Conservation (phyloP, 2,329 filamentous ascomycete genomes). For the Dactylellina drechsleri region DNA sequence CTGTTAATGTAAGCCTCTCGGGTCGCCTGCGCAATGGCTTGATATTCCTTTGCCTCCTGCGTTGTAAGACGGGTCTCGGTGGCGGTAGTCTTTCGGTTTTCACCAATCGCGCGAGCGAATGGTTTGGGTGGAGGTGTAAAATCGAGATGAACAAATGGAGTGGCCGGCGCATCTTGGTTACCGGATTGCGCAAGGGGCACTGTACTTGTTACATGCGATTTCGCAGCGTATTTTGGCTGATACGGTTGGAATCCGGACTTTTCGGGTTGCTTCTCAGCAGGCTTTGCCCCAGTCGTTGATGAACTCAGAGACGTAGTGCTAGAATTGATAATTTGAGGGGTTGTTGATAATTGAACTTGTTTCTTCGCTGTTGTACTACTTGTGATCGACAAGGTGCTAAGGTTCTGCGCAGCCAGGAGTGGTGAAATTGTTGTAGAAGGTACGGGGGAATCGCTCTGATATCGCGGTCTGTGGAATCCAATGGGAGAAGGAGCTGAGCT, state of each 20-base stretch:
- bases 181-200: slow-evolving; percentile 25
- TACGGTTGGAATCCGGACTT: slow-evolving; percentile 44
- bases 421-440: slow-evolving; percentile 26
- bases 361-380: slow-evolving; percentile 5
- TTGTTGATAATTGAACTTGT: slow-evolving; percentile 27
- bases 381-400: slow-evolving; percentile 9
- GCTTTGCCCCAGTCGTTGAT: slow-evolving; percentile 25
- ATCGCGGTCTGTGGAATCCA: slow-evolving; percentile 46
- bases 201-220: slow-evolving; percentile 50
- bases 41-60: slow-evolving; percentile 53
- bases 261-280: slow-evolving; percentile 20
- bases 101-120: slow-evolving; percentile 42
- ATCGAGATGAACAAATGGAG: slow-evolving; percentile 51
- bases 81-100: slow-evolving; percentile 20
- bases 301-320: slow-evolving; percentile 45
- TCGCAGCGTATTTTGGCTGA: slow-evolving; percentile 52
- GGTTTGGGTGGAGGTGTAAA: slow-evolving; percentile 45
- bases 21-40: slow-evolving; percentile 53
- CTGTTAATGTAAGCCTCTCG: slow-evolving; percentile 40
- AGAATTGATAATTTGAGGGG: slow-evolving; percentile 36
- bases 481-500: slow-evolving; percentile 38
- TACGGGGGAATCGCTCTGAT: slow-evolving; percentile 38
- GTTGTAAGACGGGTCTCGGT: slow-evolving; percentile 48
- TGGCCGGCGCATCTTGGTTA: slow-evolving; percentile 29
- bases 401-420: slow-evolving; percentile 19